Evolutionary conservation across 257 asterid genomes (phyloP), one percentile per base, ranked within the genome.

Genomic region (Solanum paucissectum): DNA sequence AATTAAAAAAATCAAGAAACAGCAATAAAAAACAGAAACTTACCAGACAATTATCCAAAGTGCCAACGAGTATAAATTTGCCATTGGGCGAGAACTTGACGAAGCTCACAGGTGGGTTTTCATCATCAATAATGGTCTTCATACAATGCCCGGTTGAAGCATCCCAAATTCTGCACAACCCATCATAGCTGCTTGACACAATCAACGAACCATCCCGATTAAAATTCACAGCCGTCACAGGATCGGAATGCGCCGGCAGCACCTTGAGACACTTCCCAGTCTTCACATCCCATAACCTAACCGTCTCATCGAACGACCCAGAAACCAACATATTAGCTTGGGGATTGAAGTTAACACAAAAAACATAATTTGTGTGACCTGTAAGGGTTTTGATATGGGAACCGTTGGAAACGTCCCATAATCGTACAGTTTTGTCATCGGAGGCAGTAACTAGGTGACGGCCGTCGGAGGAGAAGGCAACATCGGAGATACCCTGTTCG

Each of bases 141-240:
- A 95, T 87, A 92, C 99, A 97, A 90, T 95, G 98, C 62, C 99
- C 99, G 36, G 99, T 97, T 18, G 98, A 91, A 85, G 98, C 95
- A 91, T 97, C 98, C 99, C 99, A 96, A 89, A 97, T 94, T 94
- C 99, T 92, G 87, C 99, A 97, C 83, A 97, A 91, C 86, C 99
- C 99, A 91, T 97, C 99, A 83, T 95, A 96, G 83, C 99, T 96
- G 68, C 99, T 94, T 25, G 98, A 92, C 7, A 96, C 98, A 33
- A 97, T 96, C 89, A 94, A 44, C 12, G 96, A 88, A 5, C 99
- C 99, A 34, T 97, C 99, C 90, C 94, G 89, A 87, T 94, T 96
- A 88, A 93, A 97, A 89, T 93, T 86, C 29, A 96, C 98, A 12
- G 98, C 95, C 13, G 98, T 97, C 4, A 97, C 99, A 1, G 99